phyloP scores from a whole-genome alignment of 371 early-diverging fungal genomes.

The Edhazardia aedis region DNA sequence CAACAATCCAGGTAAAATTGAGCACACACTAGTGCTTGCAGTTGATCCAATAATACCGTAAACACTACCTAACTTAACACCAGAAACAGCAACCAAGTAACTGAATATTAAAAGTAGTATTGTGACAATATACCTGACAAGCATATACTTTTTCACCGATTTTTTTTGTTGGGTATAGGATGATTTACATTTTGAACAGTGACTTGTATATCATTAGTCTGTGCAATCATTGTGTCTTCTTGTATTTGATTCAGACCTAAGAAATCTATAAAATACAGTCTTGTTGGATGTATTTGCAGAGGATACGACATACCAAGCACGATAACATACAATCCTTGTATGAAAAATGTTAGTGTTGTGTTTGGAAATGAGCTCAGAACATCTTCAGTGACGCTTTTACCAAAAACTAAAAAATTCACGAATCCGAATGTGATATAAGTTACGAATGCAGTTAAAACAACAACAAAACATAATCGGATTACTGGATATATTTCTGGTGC shows the following conservation, averaged over 20 bases:
- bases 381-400: slow-evolving; percentile 59
- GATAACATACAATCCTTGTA: slow-evolving; percentile 63
- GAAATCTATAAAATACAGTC: slow-evolving; percentile 68
- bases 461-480: slow-evolving; percentile 50
- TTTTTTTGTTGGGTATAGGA: not conserved
- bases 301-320: slow-evolving; percentile 79
- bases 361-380: slow-evolving; percentile 50
- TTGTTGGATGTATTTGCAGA: slow-evolving; percentile 76
- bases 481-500: slow-evolving; percentile 48
- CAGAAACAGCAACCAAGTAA: slow-evolving; percentile 23
- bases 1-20: slow-evolving; percentile 77
- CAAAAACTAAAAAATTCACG: slow-evolving; percentile 78
- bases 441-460: slow-evolving; percentile 56
- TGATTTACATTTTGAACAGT: not conserved
- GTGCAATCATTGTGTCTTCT: slow-evolving; percentile 22
- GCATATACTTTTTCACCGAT: not conserved
- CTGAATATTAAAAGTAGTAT: slow-evolving; percentile 22
- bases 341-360: slow-evolving; percentile 47
- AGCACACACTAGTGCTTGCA: slow-evolving; percentile 80
- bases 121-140: slow-evolving; percentile 20
- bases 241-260: slow-evolving; percentile 12
- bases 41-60: slow-evolving; percentile 83
- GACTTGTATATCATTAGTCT: slow-evolving; percentile 10
- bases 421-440: slow-evolving; percentile 70
- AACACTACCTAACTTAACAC: slow-evolving; percentile 49